Percentiles rank a stretch among this genome's conserved stretches.
Evolutionary conservation across 164 flowering plant species (phyloP).

Genomic region (Echeveria elegans): DNA sequence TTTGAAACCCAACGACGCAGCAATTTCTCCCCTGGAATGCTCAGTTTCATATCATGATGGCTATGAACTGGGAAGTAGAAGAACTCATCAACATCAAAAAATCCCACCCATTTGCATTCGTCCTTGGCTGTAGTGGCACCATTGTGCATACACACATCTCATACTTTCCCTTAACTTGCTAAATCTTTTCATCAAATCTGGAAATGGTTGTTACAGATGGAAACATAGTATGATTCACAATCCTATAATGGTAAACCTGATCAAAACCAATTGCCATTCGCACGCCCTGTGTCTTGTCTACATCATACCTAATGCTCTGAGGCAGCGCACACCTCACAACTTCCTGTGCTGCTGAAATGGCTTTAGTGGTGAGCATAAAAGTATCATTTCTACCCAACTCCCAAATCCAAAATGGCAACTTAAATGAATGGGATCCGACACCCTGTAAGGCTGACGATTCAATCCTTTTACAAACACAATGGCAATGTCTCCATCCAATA

Average conservation of each 20-base stretch:
- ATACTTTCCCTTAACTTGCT: conserved; percentile 23
- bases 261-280: conserved; percentile 36
- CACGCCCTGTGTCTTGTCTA: conserved; percentile 38
- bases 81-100: conserved; percentile 88
- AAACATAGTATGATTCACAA: conserved; percentile 16
- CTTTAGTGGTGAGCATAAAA: conserved; percentile 25
- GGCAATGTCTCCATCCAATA: conserved; percentile 40
- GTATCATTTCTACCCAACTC: conserved; percentile 20
- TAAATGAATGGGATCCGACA: conserved; percentile 43
- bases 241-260: conserved; percentile 15
- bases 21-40: conserved; percentile 27
- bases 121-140: conserved; percentile 56
- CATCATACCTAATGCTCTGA: conserved; percentile 25
- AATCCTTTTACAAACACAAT: conserved; percentile 82
- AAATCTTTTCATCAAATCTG: not conserved
- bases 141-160: conserved; percentile 87
- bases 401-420: conserved; percentile 55
- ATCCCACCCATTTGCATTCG: conserved; percentile 76
- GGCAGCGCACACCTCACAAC: conserved; percentile 66
- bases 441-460: conserved; percentile 50
- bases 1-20: conserved; percentile 40
- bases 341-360: conserved; percentile 72
- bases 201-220: conserved; percentile 60
- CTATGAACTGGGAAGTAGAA: conserved; percentile 49
- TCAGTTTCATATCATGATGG: conserved; percentile 6